These are phyloP conservation scores for Sabuloglossum arenarium DNA, from an alignment of 495 filamentous ascomycete species.

Conservation along the genomic window DNA sequence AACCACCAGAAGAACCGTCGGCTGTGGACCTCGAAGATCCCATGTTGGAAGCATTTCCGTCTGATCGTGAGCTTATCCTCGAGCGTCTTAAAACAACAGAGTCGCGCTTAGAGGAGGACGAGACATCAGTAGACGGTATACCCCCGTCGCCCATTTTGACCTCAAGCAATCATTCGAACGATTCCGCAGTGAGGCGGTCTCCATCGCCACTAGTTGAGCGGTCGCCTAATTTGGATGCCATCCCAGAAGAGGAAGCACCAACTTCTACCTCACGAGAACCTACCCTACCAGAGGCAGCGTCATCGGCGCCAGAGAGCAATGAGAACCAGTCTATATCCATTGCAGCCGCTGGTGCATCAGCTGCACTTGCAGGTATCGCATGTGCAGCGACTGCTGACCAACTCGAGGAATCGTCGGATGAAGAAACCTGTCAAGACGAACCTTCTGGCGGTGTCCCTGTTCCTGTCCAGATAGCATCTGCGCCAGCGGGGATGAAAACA, in stretches of 20 bases:
- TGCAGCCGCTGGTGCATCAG: background rate
- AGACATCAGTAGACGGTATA: conserved; percentile 17
- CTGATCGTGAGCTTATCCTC: conserved; percentile 24
- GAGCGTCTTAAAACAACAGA: conserved; percentile 24
- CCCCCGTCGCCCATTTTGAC: background rate
- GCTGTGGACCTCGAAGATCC: conserved; percentile 26
- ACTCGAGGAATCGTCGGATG: background rate
- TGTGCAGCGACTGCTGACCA: background rate
- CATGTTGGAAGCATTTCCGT: conserved; percentile 29
- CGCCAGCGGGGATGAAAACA: background rate
- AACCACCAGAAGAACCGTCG: conserved; percentile 8
- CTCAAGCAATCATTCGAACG: background rate
- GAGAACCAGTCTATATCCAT: background rate
- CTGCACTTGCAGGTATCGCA: background rate
- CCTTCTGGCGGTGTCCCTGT: background rate
- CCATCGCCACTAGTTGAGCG: background rate
- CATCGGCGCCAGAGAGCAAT: background rate
- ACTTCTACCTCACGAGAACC: background rate
- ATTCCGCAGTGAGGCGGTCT: background rate
- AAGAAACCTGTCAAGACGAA: background rate
- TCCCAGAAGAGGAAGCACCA: background rate
- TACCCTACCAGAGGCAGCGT: background rate
- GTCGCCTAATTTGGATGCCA: background rate
- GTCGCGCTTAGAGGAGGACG: conserved; percentile 24
- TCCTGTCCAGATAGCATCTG: background rate